Evolutionary conservation across 495 filamentous ascomycete genomes (phyloP), one percentile per base, ranked within the genome.

Genomic region (Podospora pseudopauciseta): DNA sequence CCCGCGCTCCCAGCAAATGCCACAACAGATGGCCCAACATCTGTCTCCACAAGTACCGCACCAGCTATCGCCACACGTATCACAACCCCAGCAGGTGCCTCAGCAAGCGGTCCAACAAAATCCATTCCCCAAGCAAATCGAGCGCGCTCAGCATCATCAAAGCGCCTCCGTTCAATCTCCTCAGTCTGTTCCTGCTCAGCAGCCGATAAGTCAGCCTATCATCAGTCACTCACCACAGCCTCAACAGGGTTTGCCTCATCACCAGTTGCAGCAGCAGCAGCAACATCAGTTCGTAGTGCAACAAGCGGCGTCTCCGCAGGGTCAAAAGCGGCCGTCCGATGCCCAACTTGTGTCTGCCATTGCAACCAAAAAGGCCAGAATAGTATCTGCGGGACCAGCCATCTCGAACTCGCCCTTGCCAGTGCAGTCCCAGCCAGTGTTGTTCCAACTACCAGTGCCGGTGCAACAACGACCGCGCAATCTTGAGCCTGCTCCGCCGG

Each of bases 331-430:
- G 13, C 28, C 55, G 0, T 68, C 64, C 13, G 72, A 73, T 34
- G 23, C 66, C 0, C 68, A 69, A 30, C 44, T 67, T 54, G 19
- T 65, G 11, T 65, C 60, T 23, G 57, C 44, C 2, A 30, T 66
- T n/a, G 71, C 68, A 6, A 13, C 39, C 15, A 76, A 76, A 63
- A 76, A 72, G 61, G 68, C 71, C 20, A 76, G 70, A 55, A 15
- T 65, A 34, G 68, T 34, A 3, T 67, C 67, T 18, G 66, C 34
- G 20, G 18, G 67, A 4, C 61, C 61, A 2, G 18, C 15, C 6
- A 27, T 11, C 39, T 49, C 39, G 15, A 49, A 13, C 15, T 49
- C 39, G 9, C 39, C 39, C 39, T 49, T 49, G 39, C 39, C 39
- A 13, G 39, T 49, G 39, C 39, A 49, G 39, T 49, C 39, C 15